Percentiles rank a stretch among this genome's conserved stretches.
These are phyloP conservation scores for Geotrichum candidum DNA, from an alignment of 1,139 yeast genomes.

Conservation along the genomic window DNA sequence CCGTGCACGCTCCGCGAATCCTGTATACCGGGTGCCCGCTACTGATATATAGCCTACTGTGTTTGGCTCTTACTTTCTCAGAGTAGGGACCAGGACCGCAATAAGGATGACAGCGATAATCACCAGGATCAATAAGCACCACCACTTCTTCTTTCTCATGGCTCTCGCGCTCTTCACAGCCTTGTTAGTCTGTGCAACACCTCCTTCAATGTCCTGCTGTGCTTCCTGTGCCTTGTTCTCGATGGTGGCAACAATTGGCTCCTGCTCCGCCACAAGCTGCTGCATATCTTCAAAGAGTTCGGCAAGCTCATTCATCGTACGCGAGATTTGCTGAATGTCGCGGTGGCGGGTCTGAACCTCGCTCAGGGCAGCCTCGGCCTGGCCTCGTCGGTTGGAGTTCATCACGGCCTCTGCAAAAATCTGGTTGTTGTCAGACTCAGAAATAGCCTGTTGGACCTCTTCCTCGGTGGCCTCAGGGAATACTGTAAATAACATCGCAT, in stretches of 20 bases:
- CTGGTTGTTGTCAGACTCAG: slow-evolving; percentile 77
- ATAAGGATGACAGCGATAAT: slow-evolving; percentile 64
- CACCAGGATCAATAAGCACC: slow-evolving; percentile 69
- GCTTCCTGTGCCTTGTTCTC: slow-evolving; percentile 78
- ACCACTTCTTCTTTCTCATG: slow-evolving; percentile 87
- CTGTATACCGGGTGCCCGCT: not conserved
- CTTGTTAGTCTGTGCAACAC: slow-evolving; percentile 88
- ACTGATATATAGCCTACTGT: not conserved
- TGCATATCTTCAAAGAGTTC: slow-evolving; percentile 96
- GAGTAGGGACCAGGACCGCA: slow-evolving; percentile 46
- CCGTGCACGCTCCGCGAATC: not conserved
- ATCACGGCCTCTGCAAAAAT: slow-evolving; percentile 89
- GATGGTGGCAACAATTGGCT: slow-evolving; percentile 75
- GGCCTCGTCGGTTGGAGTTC: slow-evolving; percentile 92
- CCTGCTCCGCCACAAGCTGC: slow-evolving; percentile 93
- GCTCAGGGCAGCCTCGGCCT: slow-evolving; percentile 89
- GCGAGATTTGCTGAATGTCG: slow-evolving; percentile 89
- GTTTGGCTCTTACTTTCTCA: slow-evolving; percentile 27
- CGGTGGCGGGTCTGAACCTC: slow-evolving; percentile 97
- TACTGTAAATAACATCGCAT: slow-evolving; percentile 36
- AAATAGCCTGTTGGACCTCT: slow-evolving; percentile 65
- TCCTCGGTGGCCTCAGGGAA: slow-evolving; percentile 89
- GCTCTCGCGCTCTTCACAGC: slow-evolving; percentile 86
- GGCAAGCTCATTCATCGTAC: slow-evolving; percentile 92
- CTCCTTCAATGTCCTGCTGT: slow-evolving; percentile 86